These are phyloP conservation scores for Capsicum pubescens DNA, from an alignment of 257 asterid species.

Conservation along the genomic window DNA sequence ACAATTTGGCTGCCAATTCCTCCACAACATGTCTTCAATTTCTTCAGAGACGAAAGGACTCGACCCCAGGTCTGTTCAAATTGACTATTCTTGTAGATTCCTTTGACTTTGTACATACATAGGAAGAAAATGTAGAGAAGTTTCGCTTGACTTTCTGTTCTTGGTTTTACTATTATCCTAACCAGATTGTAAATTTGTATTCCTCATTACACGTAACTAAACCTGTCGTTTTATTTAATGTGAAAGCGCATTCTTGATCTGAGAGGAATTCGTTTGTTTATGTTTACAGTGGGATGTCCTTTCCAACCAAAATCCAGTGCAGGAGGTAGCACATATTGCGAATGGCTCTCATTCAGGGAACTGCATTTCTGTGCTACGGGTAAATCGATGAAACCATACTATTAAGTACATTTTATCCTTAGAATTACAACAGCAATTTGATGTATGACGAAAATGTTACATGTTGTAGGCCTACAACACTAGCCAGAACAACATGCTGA, in stretches of 20 bases:
- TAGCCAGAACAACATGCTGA: conserved; percentile 85
- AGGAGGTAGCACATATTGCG: conserved; percentile 88
- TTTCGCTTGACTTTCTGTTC: neutral
- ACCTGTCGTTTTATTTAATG: neutral
- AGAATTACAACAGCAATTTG: neutral
- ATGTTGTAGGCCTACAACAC: conserved; percentile 68
- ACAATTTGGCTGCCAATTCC: conserved; percentile 91
- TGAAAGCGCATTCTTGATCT: neutral
- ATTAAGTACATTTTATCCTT: neutral
- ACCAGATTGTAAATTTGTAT: neutral
- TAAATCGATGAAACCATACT: conserved; percentile 30
- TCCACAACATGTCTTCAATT: conserved; percentile 71
- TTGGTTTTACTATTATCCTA: neutral
- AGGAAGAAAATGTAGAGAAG: neutral
- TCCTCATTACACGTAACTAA: neutral
- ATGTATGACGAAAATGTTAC: neutral
- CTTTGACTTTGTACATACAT: neutral
- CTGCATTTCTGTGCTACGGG: conserved; percentile 88
- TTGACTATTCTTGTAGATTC: neutral
- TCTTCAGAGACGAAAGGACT: conserved; percentile 75
- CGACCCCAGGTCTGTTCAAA: conserved; percentile 66
- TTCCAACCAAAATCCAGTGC: conserved; percentile 84
- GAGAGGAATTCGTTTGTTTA: conserved; percentile 3
- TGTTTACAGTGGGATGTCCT: conserved; percentile 88
- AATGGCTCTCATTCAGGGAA: conserved; percentile 97